Base-by-base conservation (phyloP, 352 stramenopile species). In the Peronospora destructor region DNA sequence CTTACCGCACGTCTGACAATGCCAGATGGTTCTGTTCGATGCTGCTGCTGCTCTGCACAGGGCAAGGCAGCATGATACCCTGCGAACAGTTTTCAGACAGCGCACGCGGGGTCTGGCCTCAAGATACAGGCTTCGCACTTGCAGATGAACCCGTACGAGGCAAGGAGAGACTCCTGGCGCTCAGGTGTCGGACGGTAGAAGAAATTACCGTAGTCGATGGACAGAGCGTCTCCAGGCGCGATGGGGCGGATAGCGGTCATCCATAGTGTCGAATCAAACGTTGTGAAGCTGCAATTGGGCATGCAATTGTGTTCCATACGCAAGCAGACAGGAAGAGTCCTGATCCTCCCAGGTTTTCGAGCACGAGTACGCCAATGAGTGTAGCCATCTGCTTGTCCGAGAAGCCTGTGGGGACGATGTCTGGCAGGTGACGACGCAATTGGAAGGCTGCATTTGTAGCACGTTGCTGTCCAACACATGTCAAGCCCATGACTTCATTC, bases 141-240 rank as follows among this genome's bases (percentile, higher is more conserved):
- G 51, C 79, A 90, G 21, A 77, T 17, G 40, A 86, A 84, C 10
- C 73, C 74, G 58, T 87, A 85, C 30, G 73, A 75, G 47, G 84
- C 70, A 29, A 74, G 44, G 34, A 90, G 59, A 38, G 69, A 77
- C 13, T 57, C 62, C 39, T 76, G 63, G 11, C 79, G 74, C 53
- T 90, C 79, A 0, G 61, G 62, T 9, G 67, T 84, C 6, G 76
- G 73, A 2, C 74, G 72, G 62, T 85, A 90, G 51, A 86, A 86
- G 45, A 86, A 85, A 51, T 87, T 85, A 45, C 73, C 76, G 41
- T 85, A 86, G 61, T 90, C 79, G 44, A 90, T 85, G 19, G 79
- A 87, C 17, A 90, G 59, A 23, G 71, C 66, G 40, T 87, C 71
- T 43, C 76, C 73, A 5, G 64, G 64, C 9, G 61, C 68, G 16